Base-by-base conservation (phyloP, 2,329 filamentous ascomycete species). In the Fusarium begoniae region DNA sequence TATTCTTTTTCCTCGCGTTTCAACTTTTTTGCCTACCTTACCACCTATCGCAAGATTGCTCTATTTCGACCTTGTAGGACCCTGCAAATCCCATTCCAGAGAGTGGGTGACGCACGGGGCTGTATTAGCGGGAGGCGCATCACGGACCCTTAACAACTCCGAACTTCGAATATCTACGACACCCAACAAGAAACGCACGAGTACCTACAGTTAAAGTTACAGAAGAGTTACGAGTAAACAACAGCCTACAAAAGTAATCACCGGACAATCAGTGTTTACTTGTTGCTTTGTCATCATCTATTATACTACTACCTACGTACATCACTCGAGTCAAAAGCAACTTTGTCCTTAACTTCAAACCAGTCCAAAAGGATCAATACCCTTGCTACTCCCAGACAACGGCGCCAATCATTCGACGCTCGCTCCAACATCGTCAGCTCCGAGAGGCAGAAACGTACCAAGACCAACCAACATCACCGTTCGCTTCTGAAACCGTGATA, bases 381-480 rank as follows among this genome's bases (percentile, higher is more conserved):
- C 75, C 74, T 74, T 68, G 72, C 54, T 66, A 57, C 53, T 78
- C 74, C 72, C 68, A 70, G 67, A 77, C 75, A 55, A 65, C 76
- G 70, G 74, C 72, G 70, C 76, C 74, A 77, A 78, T 75, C 72
- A 75, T 66, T 75, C 51, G 59, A 69, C 68, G 63, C 67, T 65
- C 54, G 62, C 69, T 71, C 60, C 63, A 71, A 53, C 62, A 76
- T 69, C 68, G 56, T 66, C 71, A 72, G 65, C 70, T 53, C 50
- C 43, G 26, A 35, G 64, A 63, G 43, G 41, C 20, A 50, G 56
- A 65, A 50, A 44, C 48, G 30, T 58, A 45, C 66, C 67, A 67
- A 35, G 58, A 45, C 26, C 54, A 60, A 68, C 75, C 75, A 66
- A 73, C 75, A 75, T 69, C 67, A 61, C 54, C 24, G 43, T 60